Evolutionary conservation across 1,139 yeast species (phyloP).

Genomic region (Wickerhamiella infanticola): DNA sequence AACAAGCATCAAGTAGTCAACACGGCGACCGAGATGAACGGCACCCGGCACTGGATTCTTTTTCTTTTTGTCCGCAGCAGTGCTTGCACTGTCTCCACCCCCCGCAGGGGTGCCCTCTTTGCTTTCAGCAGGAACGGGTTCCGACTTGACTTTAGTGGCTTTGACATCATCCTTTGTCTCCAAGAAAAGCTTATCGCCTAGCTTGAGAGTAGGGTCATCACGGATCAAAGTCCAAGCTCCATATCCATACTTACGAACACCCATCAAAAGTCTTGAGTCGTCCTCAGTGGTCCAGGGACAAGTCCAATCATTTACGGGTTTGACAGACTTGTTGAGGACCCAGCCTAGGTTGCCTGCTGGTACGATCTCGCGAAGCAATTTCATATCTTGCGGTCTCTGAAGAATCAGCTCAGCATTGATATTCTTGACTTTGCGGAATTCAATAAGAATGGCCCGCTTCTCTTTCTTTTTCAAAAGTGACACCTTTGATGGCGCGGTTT

Average conservation of each 20-base stretch:
- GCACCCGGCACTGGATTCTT: slow-evolving; percentile 66
- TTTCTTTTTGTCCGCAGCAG: background rate
- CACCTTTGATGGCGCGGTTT: slow-evolving; percentile 1
- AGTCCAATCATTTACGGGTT: slow-evolving; percentile 81
- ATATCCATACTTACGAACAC: slow-evolving; percentile 84
- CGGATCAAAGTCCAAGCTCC: slow-evolving; percentile 92
- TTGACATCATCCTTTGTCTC: slow-evolving; percentile 13
- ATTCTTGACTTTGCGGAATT: slow-evolving; percentile 74
- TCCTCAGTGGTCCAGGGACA: slow-evolving; percentile 74
- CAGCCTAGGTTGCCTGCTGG: slow-evolving; percentile 38
- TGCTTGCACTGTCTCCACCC: background rate
- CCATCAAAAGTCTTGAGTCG: slow-evolving; percentile 75
- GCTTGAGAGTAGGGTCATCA: slow-evolving; percentile 84
- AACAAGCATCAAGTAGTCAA: slow-evolving; percentile 66
- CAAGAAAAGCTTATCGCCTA: slow-evolving; percentile 37
- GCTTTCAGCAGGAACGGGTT: background rate
- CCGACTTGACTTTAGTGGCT: background rate
- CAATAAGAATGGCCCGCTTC: slow-evolving; percentile 79
- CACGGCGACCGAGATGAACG: slow-evolving; percentile 85
- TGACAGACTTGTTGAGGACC: slow-evolving; percentile 34
- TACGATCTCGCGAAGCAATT: slow-evolving; percentile 41
- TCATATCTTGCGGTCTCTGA: slow-evolving; percentile 72
- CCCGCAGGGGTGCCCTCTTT: background rate
- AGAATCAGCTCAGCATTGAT: slow-evolving; percentile 81
- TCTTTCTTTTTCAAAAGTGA: slow-evolving; percentile 44